Evolutionary conservation across 2,329 filamentous ascomycete species (phyloP).

Genomic region (Nemania sp.): DNA sequence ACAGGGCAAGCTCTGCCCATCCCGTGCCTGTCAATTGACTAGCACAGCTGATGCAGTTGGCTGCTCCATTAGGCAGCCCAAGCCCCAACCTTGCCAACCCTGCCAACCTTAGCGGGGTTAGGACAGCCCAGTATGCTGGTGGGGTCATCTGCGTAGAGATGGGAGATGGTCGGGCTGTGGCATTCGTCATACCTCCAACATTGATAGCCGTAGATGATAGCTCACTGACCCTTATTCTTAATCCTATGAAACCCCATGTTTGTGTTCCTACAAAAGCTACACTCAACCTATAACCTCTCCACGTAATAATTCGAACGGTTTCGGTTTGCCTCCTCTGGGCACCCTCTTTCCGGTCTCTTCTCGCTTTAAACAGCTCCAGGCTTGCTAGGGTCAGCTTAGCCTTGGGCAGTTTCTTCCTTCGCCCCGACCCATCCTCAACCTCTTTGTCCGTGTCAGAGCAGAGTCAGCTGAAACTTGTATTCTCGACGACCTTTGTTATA

Average conservation of each 20-base stretch:
- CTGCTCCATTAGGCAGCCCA: constrained; percentile 21
- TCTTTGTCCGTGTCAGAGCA: constrained; percentile 17
- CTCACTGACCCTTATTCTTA: constrained; percentile 10
- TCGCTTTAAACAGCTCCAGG: not conserved
- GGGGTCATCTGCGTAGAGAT: constrained; percentile 17
- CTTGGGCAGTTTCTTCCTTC: constrained; percentile 15
- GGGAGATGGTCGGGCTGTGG: constrained; percentile 10
- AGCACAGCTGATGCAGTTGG: constrained; percentile 34
- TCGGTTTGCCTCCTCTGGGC: not conserved
- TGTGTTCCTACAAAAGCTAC: constrained; percentile 11
- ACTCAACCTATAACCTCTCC: constrained; percentile 3
- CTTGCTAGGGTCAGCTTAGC: constrained; percentile 19
- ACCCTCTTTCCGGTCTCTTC: not conserved
- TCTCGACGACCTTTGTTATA: constrained; percentile 1
- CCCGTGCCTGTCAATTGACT: constrained; percentile 29
- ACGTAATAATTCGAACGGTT: not conserved
- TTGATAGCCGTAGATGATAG: constrained; percentile 4
- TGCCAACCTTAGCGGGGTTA: constrained; percentile 16
- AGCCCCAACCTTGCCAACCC: constrained; percentile 1
- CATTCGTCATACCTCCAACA: constrained; percentile 34
- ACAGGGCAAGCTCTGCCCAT: constrained; percentile 2
- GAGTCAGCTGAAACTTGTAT: constrained; percentile 15
- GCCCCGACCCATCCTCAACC: constrained; percentile 4
- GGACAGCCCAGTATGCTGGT: not conserved
- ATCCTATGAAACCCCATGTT: constrained; percentile 19